Conservation (phyloP, 305 asterid genomes). For the Fraxinus platypoda region DNA sequence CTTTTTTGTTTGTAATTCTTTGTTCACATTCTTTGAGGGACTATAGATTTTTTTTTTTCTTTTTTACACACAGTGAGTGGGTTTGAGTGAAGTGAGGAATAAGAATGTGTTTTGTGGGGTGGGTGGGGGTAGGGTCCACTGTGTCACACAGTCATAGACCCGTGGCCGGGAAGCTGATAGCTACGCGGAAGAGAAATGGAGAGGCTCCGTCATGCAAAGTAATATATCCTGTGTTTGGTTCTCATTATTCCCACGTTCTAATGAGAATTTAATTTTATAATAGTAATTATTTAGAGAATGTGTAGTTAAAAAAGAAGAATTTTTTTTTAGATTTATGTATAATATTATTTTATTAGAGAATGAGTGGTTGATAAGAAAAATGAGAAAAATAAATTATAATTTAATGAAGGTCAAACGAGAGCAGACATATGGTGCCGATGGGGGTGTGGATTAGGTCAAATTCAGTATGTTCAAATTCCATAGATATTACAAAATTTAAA, state of each 20-base stretch:
- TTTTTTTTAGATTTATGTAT: too few relatives aligned
- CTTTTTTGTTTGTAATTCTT: neutral
- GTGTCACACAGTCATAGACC: neutral
- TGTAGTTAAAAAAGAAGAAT: too few relatives aligned
- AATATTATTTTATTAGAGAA: too few relatives aligned
- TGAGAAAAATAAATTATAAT: too few relatives aligned
- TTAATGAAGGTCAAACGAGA: too few relatives aligned
- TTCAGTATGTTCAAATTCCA: neutral
- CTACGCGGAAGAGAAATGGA: neutral
- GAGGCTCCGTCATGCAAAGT: neutral
- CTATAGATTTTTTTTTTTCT: neutral
- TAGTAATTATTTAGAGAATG: too few relatives aligned
- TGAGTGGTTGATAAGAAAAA: too few relatives aligned
- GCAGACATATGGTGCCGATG: neutral
- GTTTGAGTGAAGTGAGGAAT: constrained; percentile 6
- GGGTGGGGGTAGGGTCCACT: neutral
- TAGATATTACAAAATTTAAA: neutral
- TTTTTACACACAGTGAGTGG: neutral
- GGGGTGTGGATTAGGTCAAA: neutral
- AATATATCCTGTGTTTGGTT: neutral
- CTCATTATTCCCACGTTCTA: neutral
- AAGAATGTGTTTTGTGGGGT: neutral
- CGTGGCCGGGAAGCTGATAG: neutral
- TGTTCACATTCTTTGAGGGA: neutral
- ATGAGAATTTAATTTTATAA: too few relatives aligned